Evolutionary conservation across 306 rosid species (phyloP), one percentile per base, ranked within the genome.

Genomic region (Prunus kanzakura): DNA sequence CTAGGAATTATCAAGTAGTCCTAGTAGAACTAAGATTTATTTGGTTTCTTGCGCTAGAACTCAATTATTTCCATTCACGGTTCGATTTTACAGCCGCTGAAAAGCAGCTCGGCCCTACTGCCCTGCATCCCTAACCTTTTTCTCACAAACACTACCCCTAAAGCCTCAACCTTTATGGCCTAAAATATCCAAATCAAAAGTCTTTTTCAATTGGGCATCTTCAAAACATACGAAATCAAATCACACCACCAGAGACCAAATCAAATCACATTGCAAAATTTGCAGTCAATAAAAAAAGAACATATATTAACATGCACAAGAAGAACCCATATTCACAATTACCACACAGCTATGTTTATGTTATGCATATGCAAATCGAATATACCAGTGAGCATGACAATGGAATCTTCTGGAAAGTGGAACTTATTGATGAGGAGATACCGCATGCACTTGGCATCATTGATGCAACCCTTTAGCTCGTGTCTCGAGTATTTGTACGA

Each of bases 401-500:
- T 92, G 25, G 96, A 95, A 8, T 90, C 84, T 35, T 86, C 91
- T 0, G 99, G 97, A 75, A 95, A 95, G 32, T 58, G 84, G 74
- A 87, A 95, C 83, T 91, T 95, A 85, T 88, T 95, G 67, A 88
- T 80, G 67, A 95, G 92, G 49, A 95, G 85, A 50, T 85, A 84
- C 2, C 86, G 86, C 99, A 95, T 92, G 80, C 99, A 95, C 75
- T 89, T 95, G 52, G 97, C 97, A 71, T 95, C 97, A 55, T 95
- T 92, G 82, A 95, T 87, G 82, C 97, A 95, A 0, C 99, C 99
- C 77, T 92, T 95, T 43, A 95, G 97, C 83, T 92, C 97, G 75
- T 92, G 97, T 29, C 96, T 79, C 20, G 99, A 90, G 84, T 72
- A 87, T 11, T 78, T 86, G 22, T 95, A 95, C 68, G 93, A 95